These are phyloP conservation scores for Suillus alpinus DNA, from an alignment of 768 basidiomycete genomes.

Conservation along the genomic window DNA sequence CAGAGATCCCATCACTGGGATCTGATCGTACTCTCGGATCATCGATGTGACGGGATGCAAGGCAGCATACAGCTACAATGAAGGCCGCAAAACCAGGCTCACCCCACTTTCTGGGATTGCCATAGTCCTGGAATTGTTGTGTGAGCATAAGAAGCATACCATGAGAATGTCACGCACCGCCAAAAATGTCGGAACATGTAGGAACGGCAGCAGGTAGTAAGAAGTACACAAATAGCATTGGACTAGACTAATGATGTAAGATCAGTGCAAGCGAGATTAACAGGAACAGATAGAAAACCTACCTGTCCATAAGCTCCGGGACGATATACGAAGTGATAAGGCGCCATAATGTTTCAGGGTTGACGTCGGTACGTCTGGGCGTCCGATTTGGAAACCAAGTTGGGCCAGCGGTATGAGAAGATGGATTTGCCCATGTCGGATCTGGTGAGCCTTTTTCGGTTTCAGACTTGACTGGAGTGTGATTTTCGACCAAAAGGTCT, in stretches of 20 bases:
- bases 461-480: conserved; percentile 40
- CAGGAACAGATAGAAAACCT: conserved; percentile 24
- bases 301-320: conserved; percentile 95
- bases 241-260: conserved; percentile 51
- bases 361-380: conserved; percentile 69
- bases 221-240: conserved; percentile 88
- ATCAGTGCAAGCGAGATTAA: conserved; percentile 12
- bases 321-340: conserved; percentile 82
- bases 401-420: conserved; percentile 34
- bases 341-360: conserved; percentile 86
- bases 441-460: conserved; percentile 25
- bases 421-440: conserved; percentile 28
- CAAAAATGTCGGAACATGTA: conserved; percentile 88
- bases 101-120: conserved; percentile 92
- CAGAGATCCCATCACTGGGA: conserved; percentile 79
- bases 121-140: conserved; percentile 66
- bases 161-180: conserved; percentile 44
- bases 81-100: conserved; percentile 94
- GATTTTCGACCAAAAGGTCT: conserved; percentile 76
- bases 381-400: conserved; percentile 87
- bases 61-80: conserved; percentile 89
- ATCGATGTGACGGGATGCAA: conserved; percentile 90
- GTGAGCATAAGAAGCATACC: conserved; percentile 15
- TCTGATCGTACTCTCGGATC: conserved; percentile 86
- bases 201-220: conserved; percentile 89